Evolutionary conservation across 176 grass and related monocot genomes (phyloP).

Genomic region (Thinopyrum elongatum): DNA sequence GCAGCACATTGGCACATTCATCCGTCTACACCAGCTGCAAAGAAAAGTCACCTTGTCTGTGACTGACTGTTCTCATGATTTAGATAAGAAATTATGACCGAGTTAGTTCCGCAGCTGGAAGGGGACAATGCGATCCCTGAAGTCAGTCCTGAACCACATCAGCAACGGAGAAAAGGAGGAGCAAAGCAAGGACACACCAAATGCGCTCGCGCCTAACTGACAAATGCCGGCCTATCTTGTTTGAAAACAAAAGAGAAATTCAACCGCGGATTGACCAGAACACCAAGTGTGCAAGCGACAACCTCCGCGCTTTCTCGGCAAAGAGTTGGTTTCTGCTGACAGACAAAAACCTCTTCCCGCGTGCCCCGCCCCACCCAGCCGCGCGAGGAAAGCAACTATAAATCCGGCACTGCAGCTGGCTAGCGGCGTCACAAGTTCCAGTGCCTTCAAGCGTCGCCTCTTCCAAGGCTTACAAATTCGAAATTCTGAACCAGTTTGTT

Average conservation of each 20-base stretch:
- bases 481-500: neutral
- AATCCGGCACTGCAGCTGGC: too few relatives aligned
- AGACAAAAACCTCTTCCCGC: neutral
- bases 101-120: neutral
- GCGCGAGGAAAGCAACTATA: neutral
- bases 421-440: neutral
- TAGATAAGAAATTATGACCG: neutral
- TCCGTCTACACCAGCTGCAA: neutral
- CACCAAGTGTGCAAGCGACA: conserved; percentile 21
- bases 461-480: too few relatives aligned
- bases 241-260: neutral
- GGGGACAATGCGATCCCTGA: neutral
- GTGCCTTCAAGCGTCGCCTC: neutral
- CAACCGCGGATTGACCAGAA: conserved; percentile 11
- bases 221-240: neutral
- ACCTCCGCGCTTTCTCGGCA: neutral
- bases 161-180: neutral
- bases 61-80: neutral
- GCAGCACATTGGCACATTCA: neutral
- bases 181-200: neutral
- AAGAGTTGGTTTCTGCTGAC: conserved; percentile 15
- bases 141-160: neutral
- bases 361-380: neutral
- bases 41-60: too few relatives aligned
- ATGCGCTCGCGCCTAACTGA: conserved; percentile 22